These are phyloP conservation scores for Thalassiosira livingstoniorum DNA, from an alignment of 352 stramenopile species.

Conservation along the genomic window DNA sequence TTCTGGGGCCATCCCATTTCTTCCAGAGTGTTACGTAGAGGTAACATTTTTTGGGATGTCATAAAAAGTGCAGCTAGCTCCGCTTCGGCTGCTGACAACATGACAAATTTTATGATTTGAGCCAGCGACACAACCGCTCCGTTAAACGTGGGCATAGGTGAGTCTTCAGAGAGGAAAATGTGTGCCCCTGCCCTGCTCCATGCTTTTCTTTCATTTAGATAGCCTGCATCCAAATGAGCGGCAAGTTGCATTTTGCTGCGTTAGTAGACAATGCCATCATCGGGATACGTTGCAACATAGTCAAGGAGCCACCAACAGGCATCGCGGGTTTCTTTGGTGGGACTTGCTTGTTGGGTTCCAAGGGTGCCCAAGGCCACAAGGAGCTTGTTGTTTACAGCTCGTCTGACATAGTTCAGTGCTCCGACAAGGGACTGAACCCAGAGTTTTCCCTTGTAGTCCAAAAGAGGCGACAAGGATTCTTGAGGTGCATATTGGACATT, in stretches of 20 bases:
- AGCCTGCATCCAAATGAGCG: slow-evolving; percentile 40
- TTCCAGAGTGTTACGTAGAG: too few relatives aligned
- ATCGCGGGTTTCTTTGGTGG: neutral
- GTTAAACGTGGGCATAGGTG: neutral
- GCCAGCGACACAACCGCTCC: neutral
- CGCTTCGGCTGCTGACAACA: neutral
- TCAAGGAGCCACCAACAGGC: slow-evolving; percentile 23
- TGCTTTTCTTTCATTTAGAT: slow-evolving; percentile 35
- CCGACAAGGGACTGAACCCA: too few relatives aligned
- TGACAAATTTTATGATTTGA: neutral
- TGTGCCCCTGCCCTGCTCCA: slow-evolving; percentile 31
- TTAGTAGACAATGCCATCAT: slow-evolving; percentile 33
- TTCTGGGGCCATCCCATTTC: too few relatives aligned
- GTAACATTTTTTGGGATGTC: too few relatives aligned
- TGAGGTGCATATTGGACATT: too few relatives aligned
- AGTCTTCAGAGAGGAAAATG: slow-evolving; percentile 17
- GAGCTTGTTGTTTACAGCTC: slow-evolving; percentile 30
- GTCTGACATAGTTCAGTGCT: neutral
- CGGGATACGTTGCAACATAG: slow-evolving; percentile 53
- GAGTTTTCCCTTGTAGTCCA: too few relatives aligned
- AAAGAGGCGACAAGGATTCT: too few relatives aligned
- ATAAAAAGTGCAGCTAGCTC: too few relatives aligned
- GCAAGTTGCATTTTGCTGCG: slow-evolving; percentile 52
- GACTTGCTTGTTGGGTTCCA: slow-evolving; percentile 1
- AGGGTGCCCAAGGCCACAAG: slow-evolving; percentile 20